Evolutionary conservation across 441 rosid species (phyloP).

Genomic region (Manihot esculenta): DNA sequence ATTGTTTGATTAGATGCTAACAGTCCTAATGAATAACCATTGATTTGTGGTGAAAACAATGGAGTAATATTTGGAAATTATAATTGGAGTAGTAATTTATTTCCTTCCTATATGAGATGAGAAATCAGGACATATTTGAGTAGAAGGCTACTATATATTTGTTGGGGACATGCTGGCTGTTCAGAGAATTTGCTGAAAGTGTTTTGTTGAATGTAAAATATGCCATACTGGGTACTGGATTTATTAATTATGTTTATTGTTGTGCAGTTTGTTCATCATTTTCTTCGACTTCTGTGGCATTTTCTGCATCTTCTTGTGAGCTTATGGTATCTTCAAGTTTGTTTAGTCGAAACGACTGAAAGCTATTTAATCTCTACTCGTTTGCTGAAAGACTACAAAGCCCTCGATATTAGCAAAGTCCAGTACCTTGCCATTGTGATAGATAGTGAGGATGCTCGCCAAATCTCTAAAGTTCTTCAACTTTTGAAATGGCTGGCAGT

Average conservation of each 20-base stretch:
- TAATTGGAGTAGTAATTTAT: neutral
- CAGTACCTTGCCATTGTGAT: slow-evolving; percentile 60
- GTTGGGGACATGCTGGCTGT: neutral
- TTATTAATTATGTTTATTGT: slow-evolving; percentile 25
- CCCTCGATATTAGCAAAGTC: slow-evolving; percentile 49
- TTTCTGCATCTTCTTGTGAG: slow-evolving; percentile 57
- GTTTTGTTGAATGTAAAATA: neutral
- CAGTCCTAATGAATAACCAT: neutral
- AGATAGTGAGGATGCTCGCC: slow-evolving; percentile 65
- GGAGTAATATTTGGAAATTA: neutral
- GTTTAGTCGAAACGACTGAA: slow-evolving; percentile 40
- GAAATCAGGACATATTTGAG: neutral
- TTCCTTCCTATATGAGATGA: neutral
- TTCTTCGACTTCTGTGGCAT: slow-evolving; percentile 55
- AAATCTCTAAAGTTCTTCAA: slow-evolving; percentile 40
- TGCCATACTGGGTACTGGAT: neutral
- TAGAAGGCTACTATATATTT: neutral
- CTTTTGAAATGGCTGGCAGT: slow-evolving; percentile 62
- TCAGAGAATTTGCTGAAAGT: neutral
- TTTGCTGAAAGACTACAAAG: slow-evolving; percentile 41
- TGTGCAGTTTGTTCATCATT: slow-evolving; percentile 45
- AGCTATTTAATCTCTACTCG: slow-evolving; percentile 60
- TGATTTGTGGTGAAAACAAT: neutral
- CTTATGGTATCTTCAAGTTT: slow-evolving; percentile 43
- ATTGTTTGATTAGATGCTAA: neutral